These are phyloP conservation scores for Ceratobasidium sp. DNA, from an alignment of 1,284 basidiomycete genomes.

Conservation along the genomic window DNA sequence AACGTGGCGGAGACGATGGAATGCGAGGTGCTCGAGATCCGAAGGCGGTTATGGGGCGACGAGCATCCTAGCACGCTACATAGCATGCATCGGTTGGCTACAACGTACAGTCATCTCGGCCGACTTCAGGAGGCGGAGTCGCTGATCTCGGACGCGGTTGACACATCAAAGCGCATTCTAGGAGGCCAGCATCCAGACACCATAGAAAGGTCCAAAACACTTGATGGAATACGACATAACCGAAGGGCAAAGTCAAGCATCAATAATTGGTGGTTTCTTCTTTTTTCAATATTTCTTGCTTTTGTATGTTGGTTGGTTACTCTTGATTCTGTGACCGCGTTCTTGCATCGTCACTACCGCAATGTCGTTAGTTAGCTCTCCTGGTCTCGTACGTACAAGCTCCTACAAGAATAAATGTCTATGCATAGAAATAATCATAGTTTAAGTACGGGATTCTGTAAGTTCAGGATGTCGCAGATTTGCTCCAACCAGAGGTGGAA, in stretches of 20 bases:
- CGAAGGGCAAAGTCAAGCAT: background rate
- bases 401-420: no score
- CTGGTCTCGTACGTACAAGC: no score
- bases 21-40: background rate
- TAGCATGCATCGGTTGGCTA: background rate
- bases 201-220: background rate
- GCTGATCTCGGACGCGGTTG: background rate
- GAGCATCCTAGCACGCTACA: background rate
- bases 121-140: background rate
- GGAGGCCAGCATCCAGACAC: conserved; percentile 1
- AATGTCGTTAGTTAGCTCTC: no score
- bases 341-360: no score
- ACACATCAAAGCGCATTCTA: background rate
- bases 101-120: background rate
- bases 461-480: no score
- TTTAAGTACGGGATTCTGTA: no score
- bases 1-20: background rate
- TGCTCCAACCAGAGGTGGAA: no score
- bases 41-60: background rate
- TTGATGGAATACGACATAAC: background rate
- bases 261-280: background rate
- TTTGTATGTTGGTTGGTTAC: no score
- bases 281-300: no score
- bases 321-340: no score
- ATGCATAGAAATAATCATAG: no score